Conservation (phyloP, 2,329 filamentous ascomycete genomes). For the Endocalyx cinctus region DNA sequence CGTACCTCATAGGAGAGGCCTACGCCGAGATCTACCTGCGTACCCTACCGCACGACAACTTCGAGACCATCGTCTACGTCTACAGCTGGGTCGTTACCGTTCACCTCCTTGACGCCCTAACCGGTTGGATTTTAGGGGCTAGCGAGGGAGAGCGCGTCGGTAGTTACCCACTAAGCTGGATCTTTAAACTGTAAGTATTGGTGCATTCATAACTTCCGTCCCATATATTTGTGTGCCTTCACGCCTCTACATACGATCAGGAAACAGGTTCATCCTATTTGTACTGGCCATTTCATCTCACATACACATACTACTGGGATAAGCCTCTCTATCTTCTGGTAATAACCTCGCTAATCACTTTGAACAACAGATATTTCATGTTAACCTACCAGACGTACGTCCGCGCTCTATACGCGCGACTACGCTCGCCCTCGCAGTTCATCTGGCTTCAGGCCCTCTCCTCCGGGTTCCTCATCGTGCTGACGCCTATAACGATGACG, state of each 20-base stretch:
- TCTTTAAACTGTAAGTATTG: slow-evolving; percentile 59
- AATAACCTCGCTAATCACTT: no score
- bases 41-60: slow-evolving; percentile 60
- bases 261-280: no score
- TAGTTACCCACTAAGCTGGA: slow-evolving; percentile 66
- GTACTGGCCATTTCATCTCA: no score
- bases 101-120: slow-evolving; percentile 58
- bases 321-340: no score
- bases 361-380: slow-evolving; percentile 59
- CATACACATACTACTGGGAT: no score
- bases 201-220: no score
- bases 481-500: slow-evolving; percentile 62
- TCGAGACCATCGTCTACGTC: slow-evolving; percentile 65
- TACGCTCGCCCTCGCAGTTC: slow-evolving; percentile 62
- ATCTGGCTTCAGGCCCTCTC: slow-evolving; percentile 61
- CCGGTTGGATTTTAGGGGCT: slow-evolving; percentile 63
- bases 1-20: slow-evolving; percentile 63
- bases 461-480: slow-evolving; percentile 57
- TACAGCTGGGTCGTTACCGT: slow-evolving; percentile 67
- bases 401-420: slow-evolving; percentile 62
- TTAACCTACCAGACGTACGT: slow-evolving; percentile 69
- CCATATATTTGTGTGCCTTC: no score
- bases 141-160: slow-evolving; percentile 63
- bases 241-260: no score
- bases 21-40: slow-evolving; percentile 66